Base-by-base conservation (phyloP, 176 grass and related monocot genomes). In the Eleusine indica region DNA sequence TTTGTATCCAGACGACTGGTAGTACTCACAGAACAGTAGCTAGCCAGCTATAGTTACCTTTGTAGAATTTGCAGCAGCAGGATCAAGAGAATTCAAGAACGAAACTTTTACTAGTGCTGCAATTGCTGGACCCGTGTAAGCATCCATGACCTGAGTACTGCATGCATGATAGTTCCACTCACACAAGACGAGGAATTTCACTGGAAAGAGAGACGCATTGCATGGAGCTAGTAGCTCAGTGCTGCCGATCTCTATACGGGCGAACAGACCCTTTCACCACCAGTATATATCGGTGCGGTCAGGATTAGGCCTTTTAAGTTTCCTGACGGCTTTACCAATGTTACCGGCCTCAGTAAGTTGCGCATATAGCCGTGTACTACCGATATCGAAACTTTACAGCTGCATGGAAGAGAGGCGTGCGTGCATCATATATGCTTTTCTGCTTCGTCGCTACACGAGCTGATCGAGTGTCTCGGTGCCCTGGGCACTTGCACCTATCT, bases 401-500 rank as follows among this genome's bases (percentile, higher is more conserved):
- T 51, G 70, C 70, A 30, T 51, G 44, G 22, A 4, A 6, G 9
- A 3, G 57, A 61, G 57, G 21, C 7, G 21, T 9, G 21, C 49
- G 15, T 52, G 47, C 47, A 49, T 54, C 14, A 17, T 54, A 54
- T 17, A 57, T 6, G 14, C 69, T 25, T 74, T 86, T 66, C 44
- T 74, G 30, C 30, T 5, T 41, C n/a, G 16, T 57, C 49, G 21
- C 14, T 13, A 30, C n/a, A 10, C 1, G 70, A 68, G 85, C 48
- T 3, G 38, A 47, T 29, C 38, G 75, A 56, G 52, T 19, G 7
- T 3, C 4, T 76, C 25, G 21, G 78, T 81, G 78, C 71, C 58
- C 22, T 9, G 67, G 16, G 38, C 85, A 81, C 77, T 75, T 40
- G 71, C 70, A 71, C 37, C 32, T 48, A 15, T 53, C 51, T 17